Evolutionary conservation across 2,329 filamentous ascomycete genomes (phyloP), one percentile per base, ranked within the genome.

Genomic region (Pyrenophora teres): DNA sequence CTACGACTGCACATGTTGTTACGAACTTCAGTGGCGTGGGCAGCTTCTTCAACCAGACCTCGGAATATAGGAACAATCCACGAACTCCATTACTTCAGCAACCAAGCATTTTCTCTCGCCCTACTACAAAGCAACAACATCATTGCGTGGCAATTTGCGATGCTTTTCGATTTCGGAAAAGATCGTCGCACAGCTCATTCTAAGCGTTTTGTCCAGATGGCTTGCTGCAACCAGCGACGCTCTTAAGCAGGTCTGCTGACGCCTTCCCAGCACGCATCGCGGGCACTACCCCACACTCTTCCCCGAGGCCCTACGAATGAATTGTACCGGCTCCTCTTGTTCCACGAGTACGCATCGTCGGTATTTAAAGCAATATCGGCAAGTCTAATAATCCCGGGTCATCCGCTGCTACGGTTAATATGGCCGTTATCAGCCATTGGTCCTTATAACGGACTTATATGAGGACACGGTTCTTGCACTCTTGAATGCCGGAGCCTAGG

Each of bases 291-390:
- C 59, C 54, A 60, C 58, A 56, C 13, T 45, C 23, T 49, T 40
- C 31, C 43, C 46, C 52, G 41, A 37, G 19, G 19, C 19, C 27
- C 59, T 30, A 30, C 27, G 27, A 30, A 30, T 30, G 27, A 9
- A 30, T 12, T 2, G 27, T 30, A 10, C 9, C 62, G 62, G 62
- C 59, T 60, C 49, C 60, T 57, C 39, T 61, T 37, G 31, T 53
- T 57, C 63, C 59, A 59, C 52, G 36, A 48, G 40, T 49, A 31
- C 39, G 41, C 41, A 43, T 37, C 49, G 9, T 53, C 54, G 59
- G 63, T 60, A 62, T 61, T 60, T 54, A 54, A 30, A 48, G 35
- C 57, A 62, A 58, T 67, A 67, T 68, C 65, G 56, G 64, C 62
- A 63, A 58, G 57, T 42, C 40, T 43, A 30, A 31, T 41, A 39